Evolutionary conservation across 345 rosid species (phyloP).

Genomic region (Excoecaria cochinchinensis): DNA sequence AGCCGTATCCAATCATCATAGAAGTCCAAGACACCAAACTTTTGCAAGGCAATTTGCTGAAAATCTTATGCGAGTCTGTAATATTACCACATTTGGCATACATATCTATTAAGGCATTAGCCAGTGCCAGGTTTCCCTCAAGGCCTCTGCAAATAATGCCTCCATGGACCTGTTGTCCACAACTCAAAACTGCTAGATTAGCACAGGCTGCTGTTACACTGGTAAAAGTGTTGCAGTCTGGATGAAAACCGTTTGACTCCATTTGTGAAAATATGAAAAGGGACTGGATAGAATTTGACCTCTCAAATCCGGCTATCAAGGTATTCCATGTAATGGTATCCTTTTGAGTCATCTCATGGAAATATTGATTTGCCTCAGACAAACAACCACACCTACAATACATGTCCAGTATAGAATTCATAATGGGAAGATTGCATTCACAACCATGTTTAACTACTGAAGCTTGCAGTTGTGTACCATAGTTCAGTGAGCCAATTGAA

Average conservation of each 20-base stretch:
- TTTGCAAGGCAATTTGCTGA: conserved; percentile 43
- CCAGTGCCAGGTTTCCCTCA: conserved; percentile 48
- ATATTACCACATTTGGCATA: conserved; percentile 87
- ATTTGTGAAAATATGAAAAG: conserved; percentile 59
- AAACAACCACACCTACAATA: conserved; percentile 76
- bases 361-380: conserved; percentile 55
- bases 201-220: conserved; percentile 75
- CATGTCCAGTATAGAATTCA: conserved; percentile 84
- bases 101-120: conserved; percentile 81
- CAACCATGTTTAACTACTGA: conserved; percentile 56
- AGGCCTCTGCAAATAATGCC: conserved; percentile 59
- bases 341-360: conserved; percentile 66
- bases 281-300: conserved; percentile 49
- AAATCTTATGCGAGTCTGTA: conserved; percentile 51
- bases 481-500: conserved; percentile 48
- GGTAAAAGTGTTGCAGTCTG: conserved; percentile 76
- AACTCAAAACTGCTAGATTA: conserved; percentile 57
- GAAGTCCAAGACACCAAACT: conserved; percentile 89
- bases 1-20: conserved; percentile 91
- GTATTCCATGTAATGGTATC: conserved; percentile 88
- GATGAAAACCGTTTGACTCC: conserved; percentile 61
- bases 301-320: conserved; percentile 69
- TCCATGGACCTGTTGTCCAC: conserved; percentile 87
- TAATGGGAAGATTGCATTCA: conserved; percentile 68
- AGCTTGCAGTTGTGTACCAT: conserved; percentile 69